Evolutionary conservation across 129 eudicot species (phyloP).

Genomic region (Helichrysum umbraculigerum): DNA sequence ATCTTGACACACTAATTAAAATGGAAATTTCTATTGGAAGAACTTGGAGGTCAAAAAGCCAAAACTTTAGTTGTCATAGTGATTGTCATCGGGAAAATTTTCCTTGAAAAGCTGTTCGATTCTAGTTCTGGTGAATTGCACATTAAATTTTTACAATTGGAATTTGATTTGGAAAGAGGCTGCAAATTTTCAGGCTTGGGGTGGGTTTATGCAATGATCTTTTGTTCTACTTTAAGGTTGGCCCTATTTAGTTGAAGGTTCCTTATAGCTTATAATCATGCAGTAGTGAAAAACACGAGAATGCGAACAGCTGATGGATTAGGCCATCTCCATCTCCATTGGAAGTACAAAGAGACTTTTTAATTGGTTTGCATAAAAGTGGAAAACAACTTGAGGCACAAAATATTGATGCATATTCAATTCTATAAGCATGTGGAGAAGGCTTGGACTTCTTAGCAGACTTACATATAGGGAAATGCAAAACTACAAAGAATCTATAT

Average conservation of each 20-base stretch:
- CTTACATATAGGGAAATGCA: constrained; percentile 4
- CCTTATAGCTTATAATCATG: background rate
- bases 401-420: background rate
- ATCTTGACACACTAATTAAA: constrained; percentile 5
- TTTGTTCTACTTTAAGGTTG: background rate
- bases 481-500: background rate
- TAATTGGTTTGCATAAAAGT: background rate
- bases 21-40: background rate
- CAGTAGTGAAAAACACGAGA: constrained; percentile 8
- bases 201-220: background rate
- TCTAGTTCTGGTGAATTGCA: background rate
- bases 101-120: background rate
- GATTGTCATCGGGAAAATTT: background rate
- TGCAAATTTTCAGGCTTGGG: too few species aligned
- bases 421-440: constrained; percentile 19
- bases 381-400: background rate
- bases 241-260: background rate
- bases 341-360: background rate
- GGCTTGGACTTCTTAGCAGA: constrained; percentile 5
- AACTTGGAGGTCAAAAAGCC: background rate
- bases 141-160: too few species aligned
- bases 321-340: background rate
- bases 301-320: background rate
- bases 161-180: too few species aligned
- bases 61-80: constrained; percentile 11